phyloP scores from a whole-genome alignment of 371 early-diverging fungal species.

The Apophysomyces elegans region DNA sequence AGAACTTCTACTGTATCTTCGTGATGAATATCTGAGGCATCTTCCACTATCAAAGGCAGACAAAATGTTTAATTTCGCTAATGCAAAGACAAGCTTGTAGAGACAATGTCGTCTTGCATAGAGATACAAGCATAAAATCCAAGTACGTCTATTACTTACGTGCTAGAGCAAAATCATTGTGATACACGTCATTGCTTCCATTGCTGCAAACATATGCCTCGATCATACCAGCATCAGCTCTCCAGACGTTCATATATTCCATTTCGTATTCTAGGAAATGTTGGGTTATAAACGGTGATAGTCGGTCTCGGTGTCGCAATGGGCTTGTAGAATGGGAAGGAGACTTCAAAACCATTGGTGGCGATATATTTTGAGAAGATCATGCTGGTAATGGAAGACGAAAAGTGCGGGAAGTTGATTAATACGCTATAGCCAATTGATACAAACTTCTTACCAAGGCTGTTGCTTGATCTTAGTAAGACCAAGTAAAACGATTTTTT shows the following conservation, averaged over 20 bases:
- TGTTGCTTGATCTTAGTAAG: background rate
- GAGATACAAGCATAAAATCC: background rate
- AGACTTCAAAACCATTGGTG: background rate
- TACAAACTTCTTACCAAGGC: background rate
- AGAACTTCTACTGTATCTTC: too few relatives aligned
- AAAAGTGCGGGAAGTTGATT: background rate
- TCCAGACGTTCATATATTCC: background rate
- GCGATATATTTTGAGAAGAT: background rate
- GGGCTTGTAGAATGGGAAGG: background rate
- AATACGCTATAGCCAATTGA: background rate
- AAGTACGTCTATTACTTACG: background rate
- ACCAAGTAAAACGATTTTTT: background rate
- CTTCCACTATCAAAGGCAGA: too few relatives aligned
- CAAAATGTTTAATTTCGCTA: too few relatives aligned
- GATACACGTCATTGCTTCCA: conserved; percentile 1
- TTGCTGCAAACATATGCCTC: background rate
- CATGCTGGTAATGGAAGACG: background rate
- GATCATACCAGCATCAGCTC: background rate
- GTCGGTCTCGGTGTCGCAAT: background rate
- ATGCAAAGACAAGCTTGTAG: too few relatives aligned
- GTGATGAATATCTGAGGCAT: too few relatives aligned
- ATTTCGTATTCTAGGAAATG: background rate
- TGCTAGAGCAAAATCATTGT: background rate
- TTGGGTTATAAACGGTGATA: background rate
- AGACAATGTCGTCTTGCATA: background rate